Base-by-base conservation (phyloP, 768 basidiomycete species). In the Mycena alexandri region DNA sequence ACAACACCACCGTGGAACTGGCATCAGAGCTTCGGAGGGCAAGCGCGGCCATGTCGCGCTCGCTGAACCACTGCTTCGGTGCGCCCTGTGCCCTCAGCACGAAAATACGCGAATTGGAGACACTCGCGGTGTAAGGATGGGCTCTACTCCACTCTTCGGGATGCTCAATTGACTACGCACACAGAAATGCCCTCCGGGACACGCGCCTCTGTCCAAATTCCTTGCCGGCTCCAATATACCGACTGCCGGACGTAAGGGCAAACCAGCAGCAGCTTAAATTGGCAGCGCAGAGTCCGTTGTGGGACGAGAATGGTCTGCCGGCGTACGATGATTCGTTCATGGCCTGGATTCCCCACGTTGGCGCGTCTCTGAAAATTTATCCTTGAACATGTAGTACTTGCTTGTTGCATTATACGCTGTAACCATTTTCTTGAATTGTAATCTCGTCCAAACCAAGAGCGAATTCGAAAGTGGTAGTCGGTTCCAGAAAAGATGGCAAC, bases 1-100 rank as follows among this genome's bases (percentile, higher is more conserved):
- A 91, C 72, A 86, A 79, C 61, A 84, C 83, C n/a, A 79, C 89
- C 22, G 82, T 91, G 13, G 89, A 92, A 71, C 79, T 92, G n/a
- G 90, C 89, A 2, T 78, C 90, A 34, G 82, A 88, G 56, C 82
- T 92, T 22, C 83, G 89, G 24, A 87, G 84, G 71, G 89, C 88
- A 13, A 84, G 86, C 13, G 82, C 88, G 58, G 78, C 85, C 43
- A 83, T 91, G 44, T 79, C 82, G 13, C 85, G 81, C 44, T 85
- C 85, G 17, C 72, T 84, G 14, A 78, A 72, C 56, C 82, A 84
- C 72, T 80, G 78, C 38, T 71, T 80, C 50, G 81, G 81, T 24
- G 74, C 76, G 0, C 75, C 69, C 51, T 85, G 84, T 68, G 67
- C 74, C 25, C 71, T 84, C 19, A 48, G 34, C 22, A 52, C 34